phyloP scores from a whole-genome alignment of 148 eudicot species.

The Rhododendron ovatum region DNA sequence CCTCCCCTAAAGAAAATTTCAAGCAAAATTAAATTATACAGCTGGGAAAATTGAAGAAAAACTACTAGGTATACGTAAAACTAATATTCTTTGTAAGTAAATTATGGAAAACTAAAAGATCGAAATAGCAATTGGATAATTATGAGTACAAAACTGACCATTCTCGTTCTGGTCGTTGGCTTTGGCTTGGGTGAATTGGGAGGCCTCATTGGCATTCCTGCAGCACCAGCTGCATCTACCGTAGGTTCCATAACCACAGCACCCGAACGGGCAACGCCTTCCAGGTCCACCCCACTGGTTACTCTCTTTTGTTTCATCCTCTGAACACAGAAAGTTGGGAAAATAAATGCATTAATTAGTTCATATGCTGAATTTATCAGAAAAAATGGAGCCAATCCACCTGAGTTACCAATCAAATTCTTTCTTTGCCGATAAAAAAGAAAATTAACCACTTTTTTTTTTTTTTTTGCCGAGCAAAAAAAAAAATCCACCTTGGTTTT shows the following conservation, averaged over 20 bases:
- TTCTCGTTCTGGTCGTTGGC: neutral
- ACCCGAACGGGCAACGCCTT: neutral
- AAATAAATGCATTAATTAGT: neutral
- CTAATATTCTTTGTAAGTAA: too few relatives aligned
- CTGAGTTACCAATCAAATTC: neutral
- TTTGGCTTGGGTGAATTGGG: neutral
- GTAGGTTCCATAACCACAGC: neutral
- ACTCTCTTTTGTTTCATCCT: neutral
- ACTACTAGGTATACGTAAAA: too few relatives aligned
- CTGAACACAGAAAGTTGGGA: neutral
- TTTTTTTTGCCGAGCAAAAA: neutral
- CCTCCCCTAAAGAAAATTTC: too few relatives aligned
- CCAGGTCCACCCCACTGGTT: neutral
- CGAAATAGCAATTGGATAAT: neutral
- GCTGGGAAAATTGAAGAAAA: too few relatives aligned
- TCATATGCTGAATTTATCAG: neutral
- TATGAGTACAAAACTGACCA: neutral
- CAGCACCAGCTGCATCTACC: neutral
- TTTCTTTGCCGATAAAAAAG: neutral
- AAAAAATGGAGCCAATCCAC: neutral
- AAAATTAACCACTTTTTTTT: too few relatives aligned
- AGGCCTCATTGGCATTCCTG: neutral
- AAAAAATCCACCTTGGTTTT: too few relatives aligned
- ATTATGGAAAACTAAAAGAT: neutral
- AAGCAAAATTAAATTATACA: too few relatives aligned